Conservation (phyloP, 768 basidiomycete genomes). For the Lepiota subincarnata region DNA sequence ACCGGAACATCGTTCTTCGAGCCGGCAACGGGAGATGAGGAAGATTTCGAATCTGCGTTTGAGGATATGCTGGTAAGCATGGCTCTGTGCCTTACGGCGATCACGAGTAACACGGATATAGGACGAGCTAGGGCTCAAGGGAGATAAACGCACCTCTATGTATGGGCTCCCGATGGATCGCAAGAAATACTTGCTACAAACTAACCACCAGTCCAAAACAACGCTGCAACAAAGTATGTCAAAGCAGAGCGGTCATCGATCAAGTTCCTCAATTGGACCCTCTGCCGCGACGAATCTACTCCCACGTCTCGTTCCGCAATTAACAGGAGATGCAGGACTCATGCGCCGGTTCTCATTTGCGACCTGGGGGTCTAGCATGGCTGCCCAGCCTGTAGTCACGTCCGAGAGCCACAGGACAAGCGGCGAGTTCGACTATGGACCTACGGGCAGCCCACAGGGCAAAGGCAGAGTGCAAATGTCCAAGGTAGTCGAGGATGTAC, state of each 20-base stretch:
- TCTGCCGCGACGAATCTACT: conserved; percentile 53
- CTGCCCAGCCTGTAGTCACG: conserved; percentile 30
- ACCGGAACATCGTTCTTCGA: conserved; percentile 15
- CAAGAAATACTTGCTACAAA: conserved; percentile 63
- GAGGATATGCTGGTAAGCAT: conserved; percentile 65
- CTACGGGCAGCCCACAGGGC: conserved; percentile 16
- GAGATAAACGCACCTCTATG: conserved; percentile 62
- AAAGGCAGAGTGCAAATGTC: conserved; percentile 26
- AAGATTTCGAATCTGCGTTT: conserved; percentile 47
- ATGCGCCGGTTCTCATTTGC: conserved; percentile 66
- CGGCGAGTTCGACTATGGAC: conserved; percentile 29
- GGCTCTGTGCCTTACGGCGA: background rate
- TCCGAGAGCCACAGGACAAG: conserved; percentile 30
- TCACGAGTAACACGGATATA: conserved; percentile 23
- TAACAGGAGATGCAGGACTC: conserved; percentile 67
- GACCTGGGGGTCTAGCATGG: conserved; percentile 51
- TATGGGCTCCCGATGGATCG: conserved; percentile 54
- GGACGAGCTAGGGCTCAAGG: conserved; percentile 74
- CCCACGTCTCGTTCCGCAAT: conserved; percentile 66
- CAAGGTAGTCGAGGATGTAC: conserved; percentile 29
- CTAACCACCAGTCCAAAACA: conserved; percentile 42
- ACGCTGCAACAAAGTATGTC: conserved; percentile 26
- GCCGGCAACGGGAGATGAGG: conserved; percentile 24
- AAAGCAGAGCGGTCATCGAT: conserved; percentile 19
- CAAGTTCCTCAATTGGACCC: conserved; percentile 51